Evolutionary conservation across 208 protist genomes (phyloP), one percentile per base, ranked within the genome.

Genomic region (Trypanosoma mega): DNA sequence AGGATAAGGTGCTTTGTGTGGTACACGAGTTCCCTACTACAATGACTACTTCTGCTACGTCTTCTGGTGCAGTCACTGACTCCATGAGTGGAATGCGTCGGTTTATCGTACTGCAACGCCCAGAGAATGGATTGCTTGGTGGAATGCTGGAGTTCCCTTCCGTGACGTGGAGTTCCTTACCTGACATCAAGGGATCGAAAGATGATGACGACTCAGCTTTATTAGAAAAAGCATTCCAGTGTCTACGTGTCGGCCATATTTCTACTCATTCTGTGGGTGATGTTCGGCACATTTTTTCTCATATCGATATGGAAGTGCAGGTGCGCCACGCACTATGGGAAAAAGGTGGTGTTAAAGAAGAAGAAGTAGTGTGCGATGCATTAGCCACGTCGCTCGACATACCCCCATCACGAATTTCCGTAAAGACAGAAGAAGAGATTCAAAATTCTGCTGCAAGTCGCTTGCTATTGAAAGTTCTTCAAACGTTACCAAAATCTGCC

Each of bases 111-210:
- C 48, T 89, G 45, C 75, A 73, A n/a, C 76, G 87, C 1, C 78
- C 78, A 12, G 30, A 69, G 3, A 53, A 61, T 2, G 87, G 83
- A 8, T 47, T 94, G n/a, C 68, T 94, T n/a, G 84, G 76, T 26
- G 83, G 87, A 2, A 94, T 94, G 87, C 58, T 91, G 9, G 87
- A 94, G 67, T 90, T 90, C 49, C 83, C 87, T 18, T 82, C 74
- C 6, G 43, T 63, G 20, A 74, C 77, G 6, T 63, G 82, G 21
- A 47, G 16, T 37, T 56, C 53, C 11, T 68, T 44, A 5, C 20
- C 20, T 52, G 46, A 62, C 5, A 47, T 16, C n/a, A 45, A 48
- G n/a, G 39, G 57, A 8, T n/a, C 16, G 45, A 30, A 14, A 30
- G 33, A 26, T 30, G 11, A 30, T 14, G 24, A 49, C 7, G 49